Percentiles rank a stretch among this genome's conserved stretches.
Conservation (phyloP, 176 grass and related monocot species). For the Oryza coarctata region DNA sequence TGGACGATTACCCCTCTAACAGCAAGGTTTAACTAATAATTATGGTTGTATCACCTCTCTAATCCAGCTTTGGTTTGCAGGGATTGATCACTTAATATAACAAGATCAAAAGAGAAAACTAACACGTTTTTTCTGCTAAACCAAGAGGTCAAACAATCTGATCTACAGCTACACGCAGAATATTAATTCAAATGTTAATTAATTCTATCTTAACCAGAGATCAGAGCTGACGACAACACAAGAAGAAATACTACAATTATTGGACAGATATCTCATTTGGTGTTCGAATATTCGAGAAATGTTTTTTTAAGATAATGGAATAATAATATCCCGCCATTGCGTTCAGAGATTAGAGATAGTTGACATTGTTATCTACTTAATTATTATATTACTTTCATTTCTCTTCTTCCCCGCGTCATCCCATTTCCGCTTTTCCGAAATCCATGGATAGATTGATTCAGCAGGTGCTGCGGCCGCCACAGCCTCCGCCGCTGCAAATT, state of each 20-base stretch:
- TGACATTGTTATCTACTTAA: background rate
- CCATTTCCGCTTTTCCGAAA: background rate
- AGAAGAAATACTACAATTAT: background rate
- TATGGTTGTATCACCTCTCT: background rate
- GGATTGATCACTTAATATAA: background rate
- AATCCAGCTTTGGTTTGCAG: conserved; percentile 11
- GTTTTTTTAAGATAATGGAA: too few species aligned
- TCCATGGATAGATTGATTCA: background rate
- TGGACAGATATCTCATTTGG: background rate
- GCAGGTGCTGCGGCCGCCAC: background rate
- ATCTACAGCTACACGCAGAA: background rate
- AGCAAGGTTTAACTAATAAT: background rate
- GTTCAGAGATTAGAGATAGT: too few species aligned
- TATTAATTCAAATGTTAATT: background rate
- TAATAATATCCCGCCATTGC: too few species aligned
- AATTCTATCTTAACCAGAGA: background rate
- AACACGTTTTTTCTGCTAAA: conserved; percentile 25
- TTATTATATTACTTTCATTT: background rate
- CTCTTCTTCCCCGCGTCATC: background rate
- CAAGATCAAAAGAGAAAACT: background rate
- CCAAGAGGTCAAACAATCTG: background rate
- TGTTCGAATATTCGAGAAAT: background rate
- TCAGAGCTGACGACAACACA: background rate
- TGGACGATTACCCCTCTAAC: background rate
- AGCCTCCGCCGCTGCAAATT: conserved; percentile 7